Evolutionary conservation across 495 filamentous ascomycete species (phyloP).

Genomic region (Aspergillus cavernicola): DNA sequence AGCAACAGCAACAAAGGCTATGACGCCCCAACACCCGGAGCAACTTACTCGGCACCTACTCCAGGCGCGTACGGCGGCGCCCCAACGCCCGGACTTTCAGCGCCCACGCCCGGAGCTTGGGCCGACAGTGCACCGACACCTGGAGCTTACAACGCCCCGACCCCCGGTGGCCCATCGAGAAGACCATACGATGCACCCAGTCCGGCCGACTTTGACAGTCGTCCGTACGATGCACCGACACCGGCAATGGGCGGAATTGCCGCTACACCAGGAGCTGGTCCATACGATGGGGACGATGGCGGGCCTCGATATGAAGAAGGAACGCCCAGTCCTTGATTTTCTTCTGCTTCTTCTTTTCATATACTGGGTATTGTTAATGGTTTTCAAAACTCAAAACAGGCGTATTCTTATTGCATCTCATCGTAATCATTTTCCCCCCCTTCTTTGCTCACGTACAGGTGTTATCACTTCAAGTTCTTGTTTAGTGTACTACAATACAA

Average conservation of each 20-base stretch:
- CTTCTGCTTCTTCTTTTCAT: background rate
- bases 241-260: slow-evolving; percentile 67
- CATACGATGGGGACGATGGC: slow-evolving; percentile 53
- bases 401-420: slow-evolving; percentile 2
- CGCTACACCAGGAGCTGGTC: slow-evolving; percentile 71
- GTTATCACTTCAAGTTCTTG: background rate
- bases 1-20: slow-evolving; percentile 52
- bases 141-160: slow-evolving; percentile 60
- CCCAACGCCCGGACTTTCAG: slow-evolving; percentile 69
- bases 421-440: no score
- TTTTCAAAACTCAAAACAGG: background rate
- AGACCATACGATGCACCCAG: slow-evolving; percentile 59
- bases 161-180: slow-evolving; percentile 43
- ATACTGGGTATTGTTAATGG: background rate
- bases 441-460: background rate
- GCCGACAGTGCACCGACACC: slow-evolving; percentile 62
- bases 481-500: background rate
- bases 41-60: slow-evolving; percentile 51
- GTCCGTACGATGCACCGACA: slow-evolving; percentile 70
- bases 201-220: slow-evolving; percentile 55
- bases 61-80: slow-evolving; percentile 51
- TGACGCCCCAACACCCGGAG: slow-evolving; percentile 77
- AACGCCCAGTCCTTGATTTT: slow-evolving; percentile 45
- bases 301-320: slow-evolving; percentile 55
- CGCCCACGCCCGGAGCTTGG: slow-evolving; percentile 74